These are phyloP conservation scores for Akanthomyces lecanii DNA, from an alignment of 2,329 filamentous ascomycete species.

Conservation along the genomic window DNA sequence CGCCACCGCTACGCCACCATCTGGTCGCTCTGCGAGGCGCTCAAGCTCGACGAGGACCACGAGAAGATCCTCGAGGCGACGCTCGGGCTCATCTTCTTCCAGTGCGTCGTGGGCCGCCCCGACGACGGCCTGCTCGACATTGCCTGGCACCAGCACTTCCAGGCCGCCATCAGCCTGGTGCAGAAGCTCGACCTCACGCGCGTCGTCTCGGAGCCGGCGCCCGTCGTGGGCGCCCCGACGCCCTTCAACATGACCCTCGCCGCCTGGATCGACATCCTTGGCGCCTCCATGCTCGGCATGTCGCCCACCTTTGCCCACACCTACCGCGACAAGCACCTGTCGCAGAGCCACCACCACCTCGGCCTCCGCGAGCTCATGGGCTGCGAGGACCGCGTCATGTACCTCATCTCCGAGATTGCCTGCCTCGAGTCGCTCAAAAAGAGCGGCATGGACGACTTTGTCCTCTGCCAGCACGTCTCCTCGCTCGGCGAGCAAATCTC, in stretches of 20 bases:
- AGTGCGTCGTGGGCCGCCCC: slow-evolving; percentile 82
- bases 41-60: slow-evolving; percentile 77
- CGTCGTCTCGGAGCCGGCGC: slow-evolving; percentile 59
- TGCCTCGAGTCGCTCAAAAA: slow-evolving; percentile 87
- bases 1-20: slow-evolving; percentile 87
- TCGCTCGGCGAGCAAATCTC: slow-evolving; percentile 85
- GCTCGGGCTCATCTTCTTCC: slow-evolving; percentile 93
- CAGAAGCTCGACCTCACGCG: slow-evolving; percentile 77
- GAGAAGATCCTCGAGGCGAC: slow-evolving; percentile 87
- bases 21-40: slow-evolving; percentile 74
- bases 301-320: slow-evolving; percentile 87
- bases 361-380: slow-evolving; percentile 94
- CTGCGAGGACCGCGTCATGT: slow-evolving; percentile 96
- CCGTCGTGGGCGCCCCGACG: slow-evolving; percentile 47
- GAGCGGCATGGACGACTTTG: slow-evolving; percentile 78
- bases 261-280: slow-evolving; percentile 95
- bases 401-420: slow-evolving; percentile 93
- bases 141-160: slow-evolving; percentile 95
- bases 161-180: slow-evolving; percentile 80
- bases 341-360: slow-evolving; percentile 52
- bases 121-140: slow-evolving; percentile 86
- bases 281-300: slow-evolving; percentile 83
- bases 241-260: slow-evolving; percentile 95
- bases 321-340: slow-evolving; percentile 92
- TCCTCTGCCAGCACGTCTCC: slow-evolving; percentile 83